Conservation (phyloP, 345 rosid species). For the Salix exigua region DNA sequence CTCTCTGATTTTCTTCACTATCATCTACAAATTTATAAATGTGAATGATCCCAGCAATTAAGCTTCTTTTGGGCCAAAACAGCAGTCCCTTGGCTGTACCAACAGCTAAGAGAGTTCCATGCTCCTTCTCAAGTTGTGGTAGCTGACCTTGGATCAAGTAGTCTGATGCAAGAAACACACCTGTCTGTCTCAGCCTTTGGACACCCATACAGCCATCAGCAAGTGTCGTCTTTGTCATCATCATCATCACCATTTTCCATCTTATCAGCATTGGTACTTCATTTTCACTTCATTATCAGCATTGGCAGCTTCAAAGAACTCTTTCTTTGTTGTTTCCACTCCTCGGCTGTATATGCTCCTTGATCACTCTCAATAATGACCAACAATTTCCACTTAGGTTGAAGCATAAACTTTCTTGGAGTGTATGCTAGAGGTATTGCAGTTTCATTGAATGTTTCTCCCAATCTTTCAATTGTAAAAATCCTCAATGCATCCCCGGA, state of each 20-base stretch:
- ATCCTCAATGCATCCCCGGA: too few species aligned
- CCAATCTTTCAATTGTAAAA: too few species aligned
- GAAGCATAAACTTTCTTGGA: constrained; percentile 86
- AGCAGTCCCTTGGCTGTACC: constrained; percentile 88
- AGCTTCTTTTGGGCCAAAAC: constrained; percentile 74
- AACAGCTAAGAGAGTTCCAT: constrained; percentile 84
- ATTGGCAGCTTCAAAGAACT: constrained; percentile 78
- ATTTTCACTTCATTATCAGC: constrained; percentile 68
- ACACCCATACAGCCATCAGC: constrained; percentile 91
- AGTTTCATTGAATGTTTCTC: too few species aligned
- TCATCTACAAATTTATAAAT: constrained; percentile 39
- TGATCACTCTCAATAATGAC: constrained; percentile 90
- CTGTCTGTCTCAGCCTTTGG: too few species aligned
- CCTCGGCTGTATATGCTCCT: constrained; percentile 92
- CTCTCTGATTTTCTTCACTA: too few species aligned
- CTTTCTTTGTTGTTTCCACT: constrained; percentile 94
- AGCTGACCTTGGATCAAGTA: constrained; percentile 81
- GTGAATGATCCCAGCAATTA: constrained; percentile 71
- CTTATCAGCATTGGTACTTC: constrained; percentile 51
- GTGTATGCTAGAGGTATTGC: constrained; percentile 24
- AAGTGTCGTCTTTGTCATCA: constrained; percentile 72
- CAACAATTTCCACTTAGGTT: constrained; percentile 68
- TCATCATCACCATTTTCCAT: constrained; percentile 68
- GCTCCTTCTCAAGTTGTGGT: constrained; percentile 85
- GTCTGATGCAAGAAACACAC: constrained; percentile 65